Percentiles rank a stretch among this genome's conserved stretches.
phyloP scores from a whole-genome alignment of 2,329 filamentous ascomycete species.

The Chaetomium sp. region DNA sequence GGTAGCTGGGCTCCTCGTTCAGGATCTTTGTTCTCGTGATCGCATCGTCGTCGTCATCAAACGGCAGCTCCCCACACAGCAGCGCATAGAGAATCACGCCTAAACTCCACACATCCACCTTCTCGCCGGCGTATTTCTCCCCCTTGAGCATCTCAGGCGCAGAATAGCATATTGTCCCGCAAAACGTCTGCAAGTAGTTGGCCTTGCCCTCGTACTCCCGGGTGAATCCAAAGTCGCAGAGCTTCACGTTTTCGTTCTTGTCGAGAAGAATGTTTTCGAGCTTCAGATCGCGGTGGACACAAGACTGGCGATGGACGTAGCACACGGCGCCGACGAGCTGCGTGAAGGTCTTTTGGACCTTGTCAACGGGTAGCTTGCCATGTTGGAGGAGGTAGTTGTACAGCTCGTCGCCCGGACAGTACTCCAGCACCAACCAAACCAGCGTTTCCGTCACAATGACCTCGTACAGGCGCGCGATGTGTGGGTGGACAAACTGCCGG shows the following conservation, averaged over 20 bases:
- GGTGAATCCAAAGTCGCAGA: constrained; percentile 97
- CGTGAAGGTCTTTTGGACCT: constrained; percentile 92
- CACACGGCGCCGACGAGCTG: constrained; percentile 91
- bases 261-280: constrained; percentile 94
- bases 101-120: constrained; percentile 93
- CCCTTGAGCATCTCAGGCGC: constrained; percentile 98
- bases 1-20: constrained; percentile 77
- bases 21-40: constrained; percentile 81
- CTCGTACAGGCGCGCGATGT: constrained; percentile 94
- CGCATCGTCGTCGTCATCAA: constrained; percentile 91
- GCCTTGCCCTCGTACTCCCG: constrained; percentile 93
- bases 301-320: constrained; percentile 91
- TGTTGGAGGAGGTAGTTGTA: constrained; percentile 92
- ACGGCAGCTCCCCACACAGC: constrained; percentile 79
- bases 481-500: constrained; percentile 92
- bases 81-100: constrained; percentile 80
- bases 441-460: constrained; percentile 93
- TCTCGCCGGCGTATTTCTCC: constrained; percentile 95
- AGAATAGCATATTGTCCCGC: constrained; percentile 94
- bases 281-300: constrained; percentile 94
- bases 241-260: constrained; percentile 93
- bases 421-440: constrained; percentile 96
- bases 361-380: constrained; percentile 74
- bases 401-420: constrained; percentile 91
- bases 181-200: constrained; percentile 95